Evolutionary conservation across 2,329 filamentous ascomycete species (phyloP), one percentile per base, ranked within the genome.

Genomic region (Aaosphaeria arxii): DNA sequence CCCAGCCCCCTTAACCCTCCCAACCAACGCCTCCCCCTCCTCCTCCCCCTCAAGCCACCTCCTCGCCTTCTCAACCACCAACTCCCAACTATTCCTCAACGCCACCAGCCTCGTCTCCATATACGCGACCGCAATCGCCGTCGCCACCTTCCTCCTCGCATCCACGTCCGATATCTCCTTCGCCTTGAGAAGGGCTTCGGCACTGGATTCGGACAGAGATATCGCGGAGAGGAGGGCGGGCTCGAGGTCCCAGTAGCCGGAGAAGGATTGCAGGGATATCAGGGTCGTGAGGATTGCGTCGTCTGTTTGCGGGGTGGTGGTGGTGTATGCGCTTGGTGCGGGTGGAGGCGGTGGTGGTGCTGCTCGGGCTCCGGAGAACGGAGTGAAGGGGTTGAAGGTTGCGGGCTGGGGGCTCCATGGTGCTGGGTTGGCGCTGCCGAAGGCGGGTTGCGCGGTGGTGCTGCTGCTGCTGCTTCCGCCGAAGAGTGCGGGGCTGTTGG

Each of bases 21-120:
- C 17, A 24, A 24, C 17, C 17, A 24, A 24, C 17, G 17, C 17
- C 17, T 24, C 17, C 17, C 17, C 17, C 17, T 24, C 17, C 17
- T 3, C 17, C 17, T 13, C 13, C 9, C 2, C 9, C 33, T 17
- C 54, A 47, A 63, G 43, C 62, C 62, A 86, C 0, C 42, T 58
- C 57, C 69, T 73, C 0, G 80, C 83, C 72, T 86, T 87, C 7
- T 79, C 77, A 11, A 78, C 81, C 36, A 87, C 68, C 73, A 88
- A 72, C 52, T 85, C 83, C 84, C 84, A 88, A 5, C 75, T 74
- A 2, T 83, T 84, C 60, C 72, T 69, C 44, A 80, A 71, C 0
- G 53, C 66, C 0, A 33, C 55, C 49, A 81, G 56, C 46, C 71
- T 75, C 38, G 44, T 62, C 57, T 80, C 74, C 51, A 88, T 62